A percentile compares a stretch with the other conserved stretches of the same genome.
Evolutionary conservation across 2,329 filamentous ascomycete genomes (phyloP).

Genomic region (Seiridium cupressi): DNA sequence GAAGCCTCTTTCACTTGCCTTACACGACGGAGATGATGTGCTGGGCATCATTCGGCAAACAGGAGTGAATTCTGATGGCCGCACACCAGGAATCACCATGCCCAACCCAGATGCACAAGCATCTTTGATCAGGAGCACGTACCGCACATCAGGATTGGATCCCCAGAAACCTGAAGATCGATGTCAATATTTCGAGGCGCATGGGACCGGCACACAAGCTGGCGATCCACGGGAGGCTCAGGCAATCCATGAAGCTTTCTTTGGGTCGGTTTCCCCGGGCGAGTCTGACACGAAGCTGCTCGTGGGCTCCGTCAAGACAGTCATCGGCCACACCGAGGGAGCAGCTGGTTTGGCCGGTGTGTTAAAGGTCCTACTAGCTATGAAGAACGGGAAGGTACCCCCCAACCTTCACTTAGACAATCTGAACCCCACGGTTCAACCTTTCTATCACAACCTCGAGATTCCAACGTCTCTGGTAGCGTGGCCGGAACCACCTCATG

Average conservation of each 20-base stretch:
- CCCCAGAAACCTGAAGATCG: conserved; percentile 26
- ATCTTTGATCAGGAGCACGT: conserved; percentile 41
- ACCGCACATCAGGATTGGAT: conserved; percentile 40
- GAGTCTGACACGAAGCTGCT: conserved; percentile 22
- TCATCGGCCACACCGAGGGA: conserved; percentile 49
- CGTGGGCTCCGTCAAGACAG: conserved; percentile 42
- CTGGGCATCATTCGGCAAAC: conserved; percentile 46
- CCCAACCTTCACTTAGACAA: conserved; percentile 41
- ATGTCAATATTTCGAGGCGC: conserved; percentile 47
- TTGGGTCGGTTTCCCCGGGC: conserved; percentile 12
- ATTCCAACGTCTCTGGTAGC: conserved; percentile 28
- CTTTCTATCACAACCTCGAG: conserved; percentile 29
- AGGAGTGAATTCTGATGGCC: conserved; percentile 49
- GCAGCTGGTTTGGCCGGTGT: conserved; percentile 47
- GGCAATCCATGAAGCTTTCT: conserved; percentile 42
- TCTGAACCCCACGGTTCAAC: conserved; percentile 38
- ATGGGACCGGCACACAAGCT: conserved; percentile 37
- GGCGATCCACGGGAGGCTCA: conserved; percentile 42
- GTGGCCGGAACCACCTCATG: conserved; percentile 33
- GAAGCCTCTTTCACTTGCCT: conserved; percentile 48
- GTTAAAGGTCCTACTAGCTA: conserved; percentile 39
- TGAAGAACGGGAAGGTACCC: conserved; percentile 37
- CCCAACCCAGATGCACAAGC: conserved; percentile 46
- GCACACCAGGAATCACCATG: conserved; percentile 51
- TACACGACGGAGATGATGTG: conserved; percentile 47